Evolutionary conservation across 2,329 filamentous ascomycete species (phyloP).

Genomic region (Amesomyces nigricolor): DNA sequence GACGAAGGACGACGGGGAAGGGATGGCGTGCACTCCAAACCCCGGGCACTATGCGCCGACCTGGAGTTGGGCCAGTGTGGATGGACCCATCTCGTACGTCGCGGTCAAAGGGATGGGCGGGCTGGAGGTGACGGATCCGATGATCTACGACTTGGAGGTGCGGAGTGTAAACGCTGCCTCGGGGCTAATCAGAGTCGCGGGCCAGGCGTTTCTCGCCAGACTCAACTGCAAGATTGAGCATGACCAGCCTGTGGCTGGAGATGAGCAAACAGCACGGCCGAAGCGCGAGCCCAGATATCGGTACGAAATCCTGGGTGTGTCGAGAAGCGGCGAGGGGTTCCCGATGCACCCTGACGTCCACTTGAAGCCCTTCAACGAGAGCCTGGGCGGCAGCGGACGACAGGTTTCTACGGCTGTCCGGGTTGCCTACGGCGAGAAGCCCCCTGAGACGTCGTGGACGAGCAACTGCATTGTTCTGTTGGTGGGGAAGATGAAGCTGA

Average conservation of each 20-base stretch:
- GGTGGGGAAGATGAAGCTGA: not conserved
- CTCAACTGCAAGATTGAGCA: not conserved
- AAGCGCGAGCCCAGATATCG: not conserved
- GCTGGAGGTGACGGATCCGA: not conserved
- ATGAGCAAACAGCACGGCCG: not conserved
- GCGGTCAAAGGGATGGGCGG: not conserved
- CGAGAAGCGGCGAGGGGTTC: not conserved
- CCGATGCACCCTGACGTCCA: not conserved
- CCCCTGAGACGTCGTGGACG: not conserved
- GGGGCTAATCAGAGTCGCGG: not conserved
- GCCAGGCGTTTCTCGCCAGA: not conserved
- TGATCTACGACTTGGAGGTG: not conserved
- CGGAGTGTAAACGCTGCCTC: not conserved
- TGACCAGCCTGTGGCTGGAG: not conserved
- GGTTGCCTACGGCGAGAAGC: not conserved
- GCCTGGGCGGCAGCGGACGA: not conserved
- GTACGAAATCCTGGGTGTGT: not conserved
- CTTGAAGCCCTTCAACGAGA: not conserved
- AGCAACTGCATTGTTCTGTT: not conserved
- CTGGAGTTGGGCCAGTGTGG: constrained; percentile 13
- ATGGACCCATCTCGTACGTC: constrained; percentile 1
- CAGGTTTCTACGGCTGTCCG: not conserved
- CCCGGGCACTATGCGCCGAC: constrained; percentile 7
- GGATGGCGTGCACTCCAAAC: not conserved
- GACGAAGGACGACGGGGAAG: not conserved